Conservation (phyloP, 257 asterid genomes). For the Haberlea rhodopensis region DNA sequence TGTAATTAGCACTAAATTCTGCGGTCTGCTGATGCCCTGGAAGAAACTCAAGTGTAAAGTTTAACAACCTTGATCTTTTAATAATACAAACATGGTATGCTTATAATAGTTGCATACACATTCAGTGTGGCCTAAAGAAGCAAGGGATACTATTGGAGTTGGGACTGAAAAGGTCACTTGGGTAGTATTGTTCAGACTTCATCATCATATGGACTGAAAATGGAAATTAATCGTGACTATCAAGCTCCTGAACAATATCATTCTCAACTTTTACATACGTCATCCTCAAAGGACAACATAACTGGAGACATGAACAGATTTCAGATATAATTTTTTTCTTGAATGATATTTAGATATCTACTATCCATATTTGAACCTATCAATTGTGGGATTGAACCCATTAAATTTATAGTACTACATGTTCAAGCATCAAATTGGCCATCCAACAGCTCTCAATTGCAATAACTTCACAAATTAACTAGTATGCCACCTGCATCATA, state of each 20-base stretch:
- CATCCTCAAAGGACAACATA: not conserved
- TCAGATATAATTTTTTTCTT: not conserved
- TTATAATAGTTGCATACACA: slow-evolving; percentile 11
- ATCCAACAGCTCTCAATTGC: not conserved
- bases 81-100: not conserved
- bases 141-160: not conserved
- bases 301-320: not conserved
- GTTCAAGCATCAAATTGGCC: slow-evolving; percentile 9
- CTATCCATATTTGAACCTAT: not conserved
- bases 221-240: slow-evolving; percentile 1
- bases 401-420: not conserved
- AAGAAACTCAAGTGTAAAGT: not conserved
- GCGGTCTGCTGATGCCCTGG: not conserved
- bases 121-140: not conserved
- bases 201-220: slow-evolving; percentile 6
- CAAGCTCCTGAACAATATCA: not conserved
- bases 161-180: not conserved
- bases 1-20: not conserved
- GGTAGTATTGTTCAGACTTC: not conserved
- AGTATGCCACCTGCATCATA: not conserved
- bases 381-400: not conserved
- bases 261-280: not conserved
- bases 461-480: not conserved
- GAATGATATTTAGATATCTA: not conserved
- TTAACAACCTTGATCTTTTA: slow-evolving; percentile 9